Base-by-base conservation (phyloP, 2,329 filamentous ascomycete genomes). In the Phaeosphaeria sp. region DNA sequence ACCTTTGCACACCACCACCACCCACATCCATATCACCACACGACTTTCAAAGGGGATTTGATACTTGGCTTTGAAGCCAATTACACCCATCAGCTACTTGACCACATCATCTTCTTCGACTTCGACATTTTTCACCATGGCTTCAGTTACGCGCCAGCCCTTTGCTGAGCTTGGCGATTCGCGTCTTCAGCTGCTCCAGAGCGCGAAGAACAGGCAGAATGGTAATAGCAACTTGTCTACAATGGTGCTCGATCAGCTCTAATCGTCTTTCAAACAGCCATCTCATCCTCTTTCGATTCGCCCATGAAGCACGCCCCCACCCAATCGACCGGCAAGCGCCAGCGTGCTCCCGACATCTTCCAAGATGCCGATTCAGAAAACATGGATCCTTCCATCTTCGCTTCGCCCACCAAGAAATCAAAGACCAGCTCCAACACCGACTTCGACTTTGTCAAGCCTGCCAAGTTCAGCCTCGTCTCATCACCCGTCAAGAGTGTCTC, bases 171-270 rank as follows among this genome's bases (percentile, higher is more conserved):
- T 93, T 54, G 87, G 91, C 73, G 84, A 83, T 67, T 81, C 87
- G 55, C 87, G 91, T 66, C 82, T 93, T 23, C 89, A 92, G 76
- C 87, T 82, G 63, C 81, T 94, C 68, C 89, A 88, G 23, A 92
- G 87, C 78, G 79, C 89, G 50, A 94, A 93, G 82, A 93, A 93
- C 77, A 84, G 88, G 77, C 90, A 93, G 71, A 85, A 85, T 80
- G 81, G 83, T 85, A 81, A 68, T 75, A 25, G 21, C n/a, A 47
- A 22, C 18, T 54, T 33, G 22, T 21, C 52, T 39, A 25, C 39
- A 42, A 23, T 43, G 17, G 44, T 46, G 9, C 11, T 44, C 46
- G 39, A n/a, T 27, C 43, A 52, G 51, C 18, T 59, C 66, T 72
- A 62, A 74, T 67, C 67, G 54, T 54, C 51, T 58, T n/a, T 54